A percentile compares a stretch with the other conserved stretches of the same genome.
These are phyloP conservation scores for Cutaneotrichosporon daszewskae DNA, from an alignment of 1,284 basidiomycete species.

Conservation along the genomic window DNA sequence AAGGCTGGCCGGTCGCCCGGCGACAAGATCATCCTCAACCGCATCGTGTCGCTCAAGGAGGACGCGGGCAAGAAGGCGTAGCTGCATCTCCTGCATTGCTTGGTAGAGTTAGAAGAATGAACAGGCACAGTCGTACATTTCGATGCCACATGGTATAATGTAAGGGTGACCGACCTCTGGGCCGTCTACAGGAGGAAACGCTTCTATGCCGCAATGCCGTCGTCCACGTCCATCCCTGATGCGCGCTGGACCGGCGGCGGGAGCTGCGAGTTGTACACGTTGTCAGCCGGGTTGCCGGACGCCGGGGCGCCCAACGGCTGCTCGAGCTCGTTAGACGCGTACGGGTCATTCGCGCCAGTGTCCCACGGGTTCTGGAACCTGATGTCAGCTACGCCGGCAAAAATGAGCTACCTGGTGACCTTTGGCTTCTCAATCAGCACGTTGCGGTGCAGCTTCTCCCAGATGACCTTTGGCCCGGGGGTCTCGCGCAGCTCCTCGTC, in stretches of 20 bases:
- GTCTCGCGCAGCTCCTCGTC: slow-evolving; percentile 78
- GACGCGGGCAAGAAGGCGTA: slow-evolving; percentile 70
- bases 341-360: slow-evolving; percentile 7
- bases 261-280: slow-evolving; percentile 26
- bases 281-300: slow-evolving; percentile 3
- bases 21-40: slow-evolving; percentile 80
- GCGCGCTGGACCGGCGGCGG: slow-evolving; percentile 39
- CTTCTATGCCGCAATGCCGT: slow-evolving; percentile 9
- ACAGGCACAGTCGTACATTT: slow-evolving; percentile 9
- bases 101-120: background rate
- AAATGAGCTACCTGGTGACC: slow-evolving; percentile 64
- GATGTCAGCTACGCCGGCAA: background rate
- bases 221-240: slow-evolving; percentile 34
- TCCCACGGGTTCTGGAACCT: slow-evolving; percentile 47
- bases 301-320: slow-evolving; percentile 4
- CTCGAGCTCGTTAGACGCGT: slow-evolving; percentile 7
- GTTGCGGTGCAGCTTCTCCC: slow-evolving; percentile 76
- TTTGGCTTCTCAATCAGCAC: slow-evolving; percentile 83
- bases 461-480: slow-evolving; percentile 63
- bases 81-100: background rate
- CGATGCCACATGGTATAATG: background rate
- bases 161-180: no score
- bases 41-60: slow-evolving; percentile 93
- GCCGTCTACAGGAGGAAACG: no score
- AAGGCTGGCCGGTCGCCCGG: slow-evolving; percentile 54